Percentiles rank a stretch among this genome's conserved stretches.
These are phyloP conservation scores for Yarrowia yakushimensis DNA, from an alignment of 805 yeast genomes.

Conservation along the genomic window DNA sequence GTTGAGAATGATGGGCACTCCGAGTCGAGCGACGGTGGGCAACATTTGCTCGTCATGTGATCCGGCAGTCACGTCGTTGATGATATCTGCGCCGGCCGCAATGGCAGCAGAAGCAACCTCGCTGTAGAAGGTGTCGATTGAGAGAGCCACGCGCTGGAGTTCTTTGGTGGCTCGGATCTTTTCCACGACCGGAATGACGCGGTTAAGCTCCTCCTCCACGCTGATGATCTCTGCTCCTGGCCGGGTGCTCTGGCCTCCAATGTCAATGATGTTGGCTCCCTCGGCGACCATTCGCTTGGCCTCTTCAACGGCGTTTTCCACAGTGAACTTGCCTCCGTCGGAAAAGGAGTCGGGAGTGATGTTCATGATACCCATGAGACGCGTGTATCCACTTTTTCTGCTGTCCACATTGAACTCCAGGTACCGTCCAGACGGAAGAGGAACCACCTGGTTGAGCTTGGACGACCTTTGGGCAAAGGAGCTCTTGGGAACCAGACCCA, in stretches of 20 bases:
- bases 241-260: slow-evolving; percentile 93
- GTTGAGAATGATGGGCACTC: slow-evolving; percentile 72
- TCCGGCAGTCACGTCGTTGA: slow-evolving; percentile 89
- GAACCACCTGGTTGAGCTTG: slow-evolving; percentile 31
- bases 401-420: slow-evolving; percentile 47
- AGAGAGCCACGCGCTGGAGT: slow-evolving; percentile 50
- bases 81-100: slow-evolving; percentile 78
- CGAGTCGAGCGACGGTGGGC: slow-evolving; percentile 57
- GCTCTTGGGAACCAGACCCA: slow-evolving; percentile 50
- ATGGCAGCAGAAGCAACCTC: slow-evolving; percentile 68
- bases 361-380: slow-evolving; percentile 83
- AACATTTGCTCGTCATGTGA: slow-evolving; percentile 64
- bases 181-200: slow-evolving; percentile 69
- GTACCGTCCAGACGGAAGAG: slow-evolving; percentile 28
- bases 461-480: slow-evolving; percentile 34
- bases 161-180: slow-evolving; percentile 50
- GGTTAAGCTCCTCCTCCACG: slow-evolving; percentile 59
- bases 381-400: slow-evolving; percentile 48
- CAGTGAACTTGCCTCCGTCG: slow-evolving; percentile 64
- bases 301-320: slow-evolving; percentile 44
- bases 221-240: slow-evolving; percentile 71
- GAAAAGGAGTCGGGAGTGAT: slow-evolving; percentile 94
- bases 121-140: slow-evolving; percentile 85
- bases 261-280: slow-evolving; percentile 77
- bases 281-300: slow-evolving; percentile 50